Base-by-base conservation (phyloP, 1,139 yeast species). In the Scheffersomyces illinoinensis region DNA sequence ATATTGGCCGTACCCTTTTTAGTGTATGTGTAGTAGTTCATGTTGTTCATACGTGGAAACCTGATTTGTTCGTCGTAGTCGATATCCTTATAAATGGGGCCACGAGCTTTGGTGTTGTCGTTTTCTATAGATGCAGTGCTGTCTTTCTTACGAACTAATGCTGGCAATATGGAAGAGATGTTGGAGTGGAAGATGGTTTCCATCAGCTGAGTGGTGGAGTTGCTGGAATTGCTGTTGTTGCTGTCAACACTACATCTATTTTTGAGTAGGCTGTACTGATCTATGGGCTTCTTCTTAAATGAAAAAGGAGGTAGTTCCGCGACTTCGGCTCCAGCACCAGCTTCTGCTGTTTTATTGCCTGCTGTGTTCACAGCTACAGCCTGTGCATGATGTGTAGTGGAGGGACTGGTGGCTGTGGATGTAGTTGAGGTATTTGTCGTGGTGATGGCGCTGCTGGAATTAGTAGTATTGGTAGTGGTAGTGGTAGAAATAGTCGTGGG, bases 1-100 rank as follows among this genome's bases (percentile, higher is more conserved):
- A 52, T 60, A 57, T 3, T 60, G 61, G 53, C 54, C 56, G 46
- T 60, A 61, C 56, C 51, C 17, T 50, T 54, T 18, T 20, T 33
- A 8, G 20, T 46, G 55, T 72, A 71, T 0, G 77, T 71, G 59
- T 72, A 74, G 56, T 68, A 71, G 57, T 68, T 70, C 59, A 70
- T 65, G 62, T 66, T 71, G 51, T 70, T 71, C 75, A 79, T 77
- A 50, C 83, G 64, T 5, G 84, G 84, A 33, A 81, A 82, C 60
- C 84, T 65, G 53, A 80, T 80, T 63, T 78, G 82, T 60, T 80
- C 81, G 60, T 79, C 79, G 61, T 79, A 78, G 64, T 79, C 76
- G 56, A 77, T 68, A 54, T 74, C 73, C 54, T 71, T 71, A 53
- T 67, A 65, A 39, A 64, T 61, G 14, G 64, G 59, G 48, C 54